phyloP scores from a whole-genome alignment of 192 early-diverging fungal species.

The Mortierella hygrophila region DNA sequence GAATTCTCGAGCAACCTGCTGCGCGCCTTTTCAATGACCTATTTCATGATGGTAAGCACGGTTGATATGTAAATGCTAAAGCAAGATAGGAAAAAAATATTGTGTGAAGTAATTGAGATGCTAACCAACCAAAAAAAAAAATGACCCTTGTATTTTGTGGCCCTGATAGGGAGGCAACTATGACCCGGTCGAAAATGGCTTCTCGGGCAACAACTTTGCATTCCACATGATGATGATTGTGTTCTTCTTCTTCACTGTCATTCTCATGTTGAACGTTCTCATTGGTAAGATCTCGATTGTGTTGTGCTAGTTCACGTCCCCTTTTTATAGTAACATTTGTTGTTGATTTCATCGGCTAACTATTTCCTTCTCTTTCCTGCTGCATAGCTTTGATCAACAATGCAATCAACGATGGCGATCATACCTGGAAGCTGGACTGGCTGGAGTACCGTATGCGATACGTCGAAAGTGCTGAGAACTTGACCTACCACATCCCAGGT shows the following conservation, averaged over 20 bases:
- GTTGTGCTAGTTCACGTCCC: no score
- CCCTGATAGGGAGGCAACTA: constrained; percentile 15
- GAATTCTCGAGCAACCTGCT: not conserved
- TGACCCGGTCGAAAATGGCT: constrained; percentile 2
- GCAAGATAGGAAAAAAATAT: no score
- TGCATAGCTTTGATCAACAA: constrained; percentile 26
- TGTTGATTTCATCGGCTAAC: not conserved
- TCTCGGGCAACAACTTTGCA: not conserved
- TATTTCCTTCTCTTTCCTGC: not conserved
- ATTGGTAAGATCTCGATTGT: constrained; percentile 12
- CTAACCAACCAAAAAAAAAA: no score
- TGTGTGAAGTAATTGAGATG: no score
- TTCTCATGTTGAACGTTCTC: constrained; percentile 29
- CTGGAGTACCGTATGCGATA: constrained; percentile 16
- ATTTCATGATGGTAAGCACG: constrained; percentile 20
- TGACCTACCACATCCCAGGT: constrained; percentile 20
- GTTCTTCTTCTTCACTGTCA: constrained; percentile 27
- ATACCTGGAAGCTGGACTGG: constrained; percentile 17
- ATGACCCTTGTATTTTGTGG: not conserved
- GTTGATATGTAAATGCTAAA: no score
- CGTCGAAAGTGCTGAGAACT: constrained; percentile 25
- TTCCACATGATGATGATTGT: constrained; percentile 19
- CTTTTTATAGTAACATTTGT: not conserved
- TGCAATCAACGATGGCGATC: constrained; percentile 12
- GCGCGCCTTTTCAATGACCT: constrained; percentile 8